A percentile compares a stretch with the other conserved stretches of the same genome.
Evolutionary conservation across 1,284 basidiomycete species (phyloP).

Genomic region (Inonotus obliquus): DNA sequence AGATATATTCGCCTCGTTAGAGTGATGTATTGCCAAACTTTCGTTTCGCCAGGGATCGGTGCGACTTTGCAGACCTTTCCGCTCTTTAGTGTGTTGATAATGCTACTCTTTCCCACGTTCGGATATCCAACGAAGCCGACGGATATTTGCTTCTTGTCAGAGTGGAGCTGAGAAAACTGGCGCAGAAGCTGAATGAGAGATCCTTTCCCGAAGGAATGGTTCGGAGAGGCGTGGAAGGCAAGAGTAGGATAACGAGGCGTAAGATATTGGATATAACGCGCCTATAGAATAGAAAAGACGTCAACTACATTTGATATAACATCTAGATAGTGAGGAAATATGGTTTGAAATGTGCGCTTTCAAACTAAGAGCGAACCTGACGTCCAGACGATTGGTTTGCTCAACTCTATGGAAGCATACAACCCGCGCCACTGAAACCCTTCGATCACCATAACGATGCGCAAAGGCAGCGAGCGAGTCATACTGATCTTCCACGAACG

Average conservation of each 20-base stretch:
- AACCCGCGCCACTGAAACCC: slow-evolving; percentile 31
- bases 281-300: slow-evolving; percentile 43
- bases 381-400: slow-evolving; percentile 24
- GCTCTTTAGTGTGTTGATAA: slow-evolving; percentile 99
- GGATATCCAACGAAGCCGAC: slow-evolving; percentile 98
- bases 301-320: slow-evolving; percentile 7
- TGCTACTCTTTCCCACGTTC: slow-evolving; percentile 95
- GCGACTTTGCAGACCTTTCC: slow-evolving; percentile 98
- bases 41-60: slow-evolving; percentile 97
- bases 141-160: slow-evolving; percentile 99
- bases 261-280: slow-evolving; percentile 94
- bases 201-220: slow-evolving; percentile 98
- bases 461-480: slow-evolving; percentile 33
- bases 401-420: slow-evolving; percentile 39
- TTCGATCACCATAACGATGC: slow-evolving; percentile 25
- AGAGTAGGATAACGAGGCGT: slow-evolving; percentile 94
- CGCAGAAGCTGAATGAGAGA: slow-evolving; percentile 95
- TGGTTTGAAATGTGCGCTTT: slow-evolving; percentile 33
- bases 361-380: slow-evolving; percentile 38
- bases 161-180: slow-evolving; percentile 95
- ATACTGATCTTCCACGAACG: slow-evolving; percentile 55
- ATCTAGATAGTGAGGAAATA: slow-evolving; percentile 14
- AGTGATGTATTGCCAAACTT: slow-evolving; percentile 99
- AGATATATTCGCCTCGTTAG: slow-evolving; percentile 96
- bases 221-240: slow-evolving; percentile 98